Percentiles rank a stretch among this genome's conserved stretches.
phyloP scores from a whole-genome alignment of 257 asterid genomes.

The Salvia hispanica region DNA sequence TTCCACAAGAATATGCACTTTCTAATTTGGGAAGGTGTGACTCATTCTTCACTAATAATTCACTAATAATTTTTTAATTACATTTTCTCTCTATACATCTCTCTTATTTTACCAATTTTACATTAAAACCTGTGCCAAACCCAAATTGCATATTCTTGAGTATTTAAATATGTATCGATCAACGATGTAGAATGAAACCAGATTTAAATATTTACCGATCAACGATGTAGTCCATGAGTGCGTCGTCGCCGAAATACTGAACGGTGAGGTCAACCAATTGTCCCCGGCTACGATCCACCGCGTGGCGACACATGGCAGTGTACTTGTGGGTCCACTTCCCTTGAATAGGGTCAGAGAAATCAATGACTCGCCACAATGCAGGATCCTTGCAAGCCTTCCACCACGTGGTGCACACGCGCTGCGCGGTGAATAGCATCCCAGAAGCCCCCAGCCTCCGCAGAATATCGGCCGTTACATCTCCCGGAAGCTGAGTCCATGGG shows the following conservation, averaged over 20 bases:
- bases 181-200: too few relatives aligned
- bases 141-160: too few relatives aligned
- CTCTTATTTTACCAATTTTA: too few relatives aligned
- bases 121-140: too few relatives aligned
- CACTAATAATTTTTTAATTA: too few relatives aligned
- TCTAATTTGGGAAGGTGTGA: too few relatives aligned
- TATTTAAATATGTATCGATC: too few relatives aligned
- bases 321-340: neutral
- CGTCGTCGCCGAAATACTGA: slow-evolving; percentile 25
- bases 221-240: slow-evolving; percentile 33
- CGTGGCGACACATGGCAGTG: slow-evolving; percentile 34
- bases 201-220: slow-evolving; percentile 24
- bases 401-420: slow-evolving; percentile 47
- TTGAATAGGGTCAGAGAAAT: slow-evolving; percentile 4
- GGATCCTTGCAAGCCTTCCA: slow-evolving; percentile 40
- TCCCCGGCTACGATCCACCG: slow-evolving; percentile 46
- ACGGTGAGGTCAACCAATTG: slow-evolving; percentile 35
- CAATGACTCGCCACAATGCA: slow-evolving; percentile 38
- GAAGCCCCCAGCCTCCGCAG: slow-evolving; percentile 40
- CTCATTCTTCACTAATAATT: too few relatives aligned
- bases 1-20: too few relatives aligned
- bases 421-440: slow-evolving; percentile 41
- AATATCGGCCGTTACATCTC: slow-evolving; percentile 43
- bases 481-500: slow-evolving; percentile 53
- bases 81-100: too few relatives aligned